phyloP scores from a whole-genome alignment of 805 yeast species.

The Tetrapisispora phaffii region DNA sequence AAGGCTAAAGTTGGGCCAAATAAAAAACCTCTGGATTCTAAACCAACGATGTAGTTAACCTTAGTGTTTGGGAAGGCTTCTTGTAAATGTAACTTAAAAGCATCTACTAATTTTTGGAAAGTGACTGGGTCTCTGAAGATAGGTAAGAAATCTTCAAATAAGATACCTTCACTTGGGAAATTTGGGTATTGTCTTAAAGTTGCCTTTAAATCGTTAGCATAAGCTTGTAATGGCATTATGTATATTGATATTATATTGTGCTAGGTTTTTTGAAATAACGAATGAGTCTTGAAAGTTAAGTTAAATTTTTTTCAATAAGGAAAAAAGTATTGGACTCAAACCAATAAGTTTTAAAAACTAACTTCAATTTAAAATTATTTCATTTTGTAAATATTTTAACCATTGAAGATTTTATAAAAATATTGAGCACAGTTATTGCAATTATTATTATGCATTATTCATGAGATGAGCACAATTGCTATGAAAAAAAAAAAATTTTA shows the following conservation, averaged over 20 bases:
- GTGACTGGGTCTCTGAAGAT: slow-evolving; percentile 74
- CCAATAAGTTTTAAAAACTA: too few species aligned
- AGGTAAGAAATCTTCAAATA: slow-evolving; percentile 94
- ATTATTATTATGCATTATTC: too few species aligned
- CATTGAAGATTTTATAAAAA: too few species aligned
- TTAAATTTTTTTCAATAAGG: too few species aligned
- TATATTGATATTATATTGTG: background rate
- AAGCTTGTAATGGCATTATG: slow-evolving; percentile 22
- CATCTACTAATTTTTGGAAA: slow-evolving; percentile 72
- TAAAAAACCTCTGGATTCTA: slow-evolving; percentile 93
- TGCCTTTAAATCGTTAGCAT: slow-evolving; percentile 40
- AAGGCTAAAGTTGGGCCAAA: slow-evolving; percentile 95
- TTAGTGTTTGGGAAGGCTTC: slow-evolving; percentile 42
- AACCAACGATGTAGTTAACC: slow-evolving; percentile 84
- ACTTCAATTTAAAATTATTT: too few species aligned
- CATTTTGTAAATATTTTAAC: too few species aligned
- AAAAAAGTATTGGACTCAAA: too few species aligned
- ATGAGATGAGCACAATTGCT: too few species aligned
- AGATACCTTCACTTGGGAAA: slow-evolving; percentile 86
- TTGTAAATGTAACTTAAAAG: slow-evolving; percentile 67
- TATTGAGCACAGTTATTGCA: too few species aligned
- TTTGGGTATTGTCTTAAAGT: slow-evolving; percentile 75
- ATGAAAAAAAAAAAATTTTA: too few species aligned
- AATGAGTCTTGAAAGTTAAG: too few species aligned
- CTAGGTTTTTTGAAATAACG: background rate